Evolutionary conservation across 331 rosid species (phyloP).

Genomic region (Pyracantha coccinea): DNA sequence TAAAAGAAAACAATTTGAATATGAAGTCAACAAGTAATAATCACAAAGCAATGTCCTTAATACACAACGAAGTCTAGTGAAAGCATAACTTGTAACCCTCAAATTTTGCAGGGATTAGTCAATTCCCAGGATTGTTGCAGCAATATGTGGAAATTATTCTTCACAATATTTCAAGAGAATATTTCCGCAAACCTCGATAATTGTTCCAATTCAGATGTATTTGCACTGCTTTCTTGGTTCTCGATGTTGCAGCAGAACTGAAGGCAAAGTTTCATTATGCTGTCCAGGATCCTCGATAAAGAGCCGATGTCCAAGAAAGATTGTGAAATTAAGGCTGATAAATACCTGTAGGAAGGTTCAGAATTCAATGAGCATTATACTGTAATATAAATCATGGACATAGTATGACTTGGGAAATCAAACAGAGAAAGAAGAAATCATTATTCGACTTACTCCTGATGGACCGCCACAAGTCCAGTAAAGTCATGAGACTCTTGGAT

Average conservation of each 20-base stretch:
- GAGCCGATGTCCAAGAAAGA: slow-evolving; percentile 97
- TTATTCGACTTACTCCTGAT: slow-evolving; percentile 64
- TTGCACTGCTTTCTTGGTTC: slow-evolving; percentile 67
- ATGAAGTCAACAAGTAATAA: no score
- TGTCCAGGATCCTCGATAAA: slow-evolving; percentile 87
- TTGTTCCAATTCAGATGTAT: slow-evolving; percentile 79
- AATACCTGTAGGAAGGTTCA: slow-evolving; percentile 44
- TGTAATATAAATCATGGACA: not conserved
- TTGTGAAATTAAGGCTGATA: slow-evolving; percentile 85
- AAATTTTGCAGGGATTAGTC: not conserved
- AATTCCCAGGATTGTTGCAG: not conserved
- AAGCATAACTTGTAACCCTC: no score
- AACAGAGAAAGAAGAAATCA: slow-evolving; percentile 7
- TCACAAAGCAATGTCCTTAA: not conserved
- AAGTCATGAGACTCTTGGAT: slow-evolving; percentile 95
- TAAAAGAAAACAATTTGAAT: not conserved
- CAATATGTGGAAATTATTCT: not conserved
- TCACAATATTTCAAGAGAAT: not conserved
- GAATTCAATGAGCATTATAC: not conserved
- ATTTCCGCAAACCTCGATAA: slow-evolving; percentile 48
- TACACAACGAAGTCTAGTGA: no score
- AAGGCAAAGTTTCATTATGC: slow-evolving; percentile 94
- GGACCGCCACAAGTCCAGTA: slow-evolving; percentile 86
- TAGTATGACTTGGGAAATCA: no score
- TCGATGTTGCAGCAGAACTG: slow-evolving; percentile 89